These are phyloP conservation scores for Drechslera avenae DNA, from an alignment of 2,329 filamentous ascomycete genomes.

Conservation along the genomic window DNA sequence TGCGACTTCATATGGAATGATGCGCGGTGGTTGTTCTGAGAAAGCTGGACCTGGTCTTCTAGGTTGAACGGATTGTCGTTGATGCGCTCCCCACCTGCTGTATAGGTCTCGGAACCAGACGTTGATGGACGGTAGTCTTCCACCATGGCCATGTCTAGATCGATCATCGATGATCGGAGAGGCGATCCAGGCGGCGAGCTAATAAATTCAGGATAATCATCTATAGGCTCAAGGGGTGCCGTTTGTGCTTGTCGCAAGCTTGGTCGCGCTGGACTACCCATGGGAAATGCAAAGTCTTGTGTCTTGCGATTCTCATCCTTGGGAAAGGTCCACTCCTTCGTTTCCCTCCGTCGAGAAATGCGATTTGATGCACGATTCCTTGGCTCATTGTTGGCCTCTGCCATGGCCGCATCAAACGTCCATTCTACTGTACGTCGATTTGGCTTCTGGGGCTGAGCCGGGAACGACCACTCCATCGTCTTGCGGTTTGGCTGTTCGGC, in stretches of 20 bases:
- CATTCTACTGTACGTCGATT: constrained; percentile 55
- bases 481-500: constrained; percentile 45
- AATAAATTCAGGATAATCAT: constrained; percentile 45
- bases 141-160: constrained; percentile 47
- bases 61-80: constrained; percentile 57
- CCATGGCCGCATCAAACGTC: constrained; percentile 55
- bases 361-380: constrained; percentile 38
- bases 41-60: constrained; percentile 51
- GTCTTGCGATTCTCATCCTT: constrained; percentile 39
- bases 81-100: constrained; percentile 47
- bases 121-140: constrained; percentile 53
- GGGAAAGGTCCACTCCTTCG: constrained; percentile 39
- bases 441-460: constrained; percentile 35
- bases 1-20: constrained; percentile 49
- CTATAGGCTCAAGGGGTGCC: constrained; percentile 46
- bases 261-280: constrained; percentile 42
- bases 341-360: constrained; percentile 41
- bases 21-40: constrained; percentile 45
- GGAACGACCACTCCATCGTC: constrained; percentile 62
- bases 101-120: constrained; percentile 47
- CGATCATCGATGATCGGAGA: constrained; percentile 53
- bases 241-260: constrained; percentile 50
- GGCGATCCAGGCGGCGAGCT: constrained; percentile 43
- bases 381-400: constrained; percentile 43
- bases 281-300: constrained; percentile 44